phyloP scores from a whole-genome alignment of 2,329 filamentous ascomycete genomes.

The Ceratocystis colombiana region DNA sequence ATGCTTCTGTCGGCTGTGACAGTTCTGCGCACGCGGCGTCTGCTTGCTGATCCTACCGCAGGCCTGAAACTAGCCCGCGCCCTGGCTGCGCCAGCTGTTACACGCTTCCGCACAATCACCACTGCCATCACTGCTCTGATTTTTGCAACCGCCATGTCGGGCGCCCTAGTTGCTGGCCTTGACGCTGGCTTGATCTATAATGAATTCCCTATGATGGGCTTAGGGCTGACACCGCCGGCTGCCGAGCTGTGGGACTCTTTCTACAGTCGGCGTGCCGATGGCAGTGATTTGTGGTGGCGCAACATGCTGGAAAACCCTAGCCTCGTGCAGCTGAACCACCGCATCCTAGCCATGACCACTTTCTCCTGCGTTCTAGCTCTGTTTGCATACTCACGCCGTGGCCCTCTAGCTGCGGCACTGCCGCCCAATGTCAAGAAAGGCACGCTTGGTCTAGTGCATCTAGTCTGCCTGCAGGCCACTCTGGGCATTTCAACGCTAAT shows the following conservation, averaged over 20 bases:
- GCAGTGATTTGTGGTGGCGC: slow-evolving; percentile 84
- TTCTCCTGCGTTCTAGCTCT: slow-evolving; percentile 71
- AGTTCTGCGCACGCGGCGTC: slow-evolving; percentile 66
- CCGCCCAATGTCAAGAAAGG: slow-evolving; percentile 56
- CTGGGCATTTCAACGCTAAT: slow-evolving; percentile 85
- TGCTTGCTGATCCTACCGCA: slow-evolving; percentile 56
- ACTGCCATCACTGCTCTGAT: slow-evolving; percentile 62
- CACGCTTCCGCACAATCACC: slow-evolving; percentile 62
- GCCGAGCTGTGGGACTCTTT: slow-evolving; percentile 75
- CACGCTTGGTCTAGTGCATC: slow-evolving; percentile 68
- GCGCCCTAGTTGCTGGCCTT: slow-evolving; percentile 83
- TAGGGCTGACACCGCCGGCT: slow-evolving; percentile 67
- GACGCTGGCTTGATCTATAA: slow-evolving; percentile 98
- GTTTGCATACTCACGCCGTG: slow-evolving; percentile 67
- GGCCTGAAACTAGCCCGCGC: slow-evolving; percentile 51
- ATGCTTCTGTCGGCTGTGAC: slow-evolving; percentile 86
- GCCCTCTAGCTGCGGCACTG: slow-evolving; percentile 47
- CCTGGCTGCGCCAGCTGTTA: slow-evolving; percentile 58
- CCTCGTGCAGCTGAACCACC: slow-evolving; percentile 89
- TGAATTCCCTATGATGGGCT: slow-evolving; percentile 92
- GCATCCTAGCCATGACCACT: slow-evolving; percentile 80
- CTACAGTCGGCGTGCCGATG: slow-evolving; percentile 70
- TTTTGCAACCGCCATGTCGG: slow-evolving; percentile 86
- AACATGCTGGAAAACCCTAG: slow-evolving; percentile 97
- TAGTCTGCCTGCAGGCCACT: slow-evolving; percentile 69